Conservation (phyloP, 768 basidiomycete species). For the Saitozyma sp. region DNA sequence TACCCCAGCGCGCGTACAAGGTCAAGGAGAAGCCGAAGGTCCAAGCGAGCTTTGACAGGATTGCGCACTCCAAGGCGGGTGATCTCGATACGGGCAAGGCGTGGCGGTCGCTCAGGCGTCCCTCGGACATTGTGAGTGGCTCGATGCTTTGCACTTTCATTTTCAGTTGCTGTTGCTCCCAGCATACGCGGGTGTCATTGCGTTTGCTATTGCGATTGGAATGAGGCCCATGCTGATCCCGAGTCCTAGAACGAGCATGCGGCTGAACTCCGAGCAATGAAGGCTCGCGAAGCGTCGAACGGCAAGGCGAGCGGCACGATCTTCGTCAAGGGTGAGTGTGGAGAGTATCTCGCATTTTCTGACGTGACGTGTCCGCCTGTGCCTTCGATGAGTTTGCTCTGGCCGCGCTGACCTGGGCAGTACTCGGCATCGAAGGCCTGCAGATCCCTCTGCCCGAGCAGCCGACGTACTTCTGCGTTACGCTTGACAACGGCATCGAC, state of each 20-base stretch:
- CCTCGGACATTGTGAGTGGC: constrained; percentile 86
- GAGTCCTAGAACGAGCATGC: constrained; percentile 82
- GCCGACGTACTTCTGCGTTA: constrained; percentile 73
- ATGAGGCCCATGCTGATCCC: constrained; percentile 54
- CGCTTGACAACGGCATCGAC: constrained; percentile 94
- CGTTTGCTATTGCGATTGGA: neutral
- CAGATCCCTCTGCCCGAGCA: constrained; percentile 76
- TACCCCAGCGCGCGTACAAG: constrained; percentile 66
- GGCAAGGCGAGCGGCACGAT: constrained; percentile 87
- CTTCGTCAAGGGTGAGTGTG: constrained; percentile 77
- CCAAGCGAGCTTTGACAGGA: constrained; percentile 75
- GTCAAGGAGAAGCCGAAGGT: constrained; percentile 73
- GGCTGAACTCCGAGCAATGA: constrained; percentile 78
- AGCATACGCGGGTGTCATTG: neutral
- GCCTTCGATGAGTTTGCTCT: neutral
- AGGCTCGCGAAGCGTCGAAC: constrained; percentile 61
- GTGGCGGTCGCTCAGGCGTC: constrained; percentile 82
- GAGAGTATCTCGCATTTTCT: neutral
- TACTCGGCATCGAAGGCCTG: constrained; percentile 71
- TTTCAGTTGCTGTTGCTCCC: constrained; percentile 54
- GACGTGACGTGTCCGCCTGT: neutral
- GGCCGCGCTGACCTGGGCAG: constrained; percentile 54
- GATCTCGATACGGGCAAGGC: constrained; percentile 78
- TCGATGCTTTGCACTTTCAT: constrained; percentile 53
- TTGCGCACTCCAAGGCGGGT: constrained; percentile 69